phyloP scores from a whole-genome alignment of 2,329 filamentous ascomycete genomes.

The Aspergillus cejpii region DNA sequence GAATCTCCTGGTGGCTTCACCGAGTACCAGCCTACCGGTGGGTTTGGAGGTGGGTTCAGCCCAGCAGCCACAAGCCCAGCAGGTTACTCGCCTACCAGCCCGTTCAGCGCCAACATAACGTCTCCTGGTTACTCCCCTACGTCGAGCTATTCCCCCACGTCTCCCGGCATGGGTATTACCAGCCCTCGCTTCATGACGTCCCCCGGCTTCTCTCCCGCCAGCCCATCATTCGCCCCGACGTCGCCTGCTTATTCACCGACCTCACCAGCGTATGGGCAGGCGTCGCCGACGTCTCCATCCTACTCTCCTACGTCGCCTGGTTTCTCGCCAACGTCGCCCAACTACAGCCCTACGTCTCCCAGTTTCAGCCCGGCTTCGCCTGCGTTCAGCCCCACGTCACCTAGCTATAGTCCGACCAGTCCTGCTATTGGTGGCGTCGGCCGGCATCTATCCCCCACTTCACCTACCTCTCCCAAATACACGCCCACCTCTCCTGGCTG shows the following conservation, averaged over 20 bases:
- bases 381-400: constrained; percentile 52
- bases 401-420: constrained; percentile 52
- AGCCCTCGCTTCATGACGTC: constrained; percentile 52
- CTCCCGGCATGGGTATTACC: constrained; percentile 56
- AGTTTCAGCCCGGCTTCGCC: constrained; percentile 49
- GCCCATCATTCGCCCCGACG: constrained; percentile 49
- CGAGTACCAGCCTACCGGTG: constrained; percentile 63
- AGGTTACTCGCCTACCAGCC: constrained; percentile 61
- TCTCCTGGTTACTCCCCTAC: constrained; percentile 61
- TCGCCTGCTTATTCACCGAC: constrained; percentile 68
- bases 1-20: constrained; percentile 53
- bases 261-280: constrained; percentile 62
- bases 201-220: constrained; percentile 49
- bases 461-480: constrained; percentile 49
- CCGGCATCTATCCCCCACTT: constrained; percentile 40
- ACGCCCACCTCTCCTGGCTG: constrained; percentile 51
- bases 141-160: constrained; percentile 66
- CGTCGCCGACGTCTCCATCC: constrained; percentile 55
- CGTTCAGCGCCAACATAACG: constrained; percentile 65
- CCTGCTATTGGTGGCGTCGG: constrained; percentile 41
- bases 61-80: constrained; percentile 61
- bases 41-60: constrained; percentile 56
- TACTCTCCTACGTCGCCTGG: constrained; percentile 52
- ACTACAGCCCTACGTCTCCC: constrained; percentile 55
- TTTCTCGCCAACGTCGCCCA: constrained; percentile 53